Evolutionary conservation across 2,329 filamentous ascomycete genomes (phyloP).

Genomic region (Ceratocystis eucalypticola): DNA sequence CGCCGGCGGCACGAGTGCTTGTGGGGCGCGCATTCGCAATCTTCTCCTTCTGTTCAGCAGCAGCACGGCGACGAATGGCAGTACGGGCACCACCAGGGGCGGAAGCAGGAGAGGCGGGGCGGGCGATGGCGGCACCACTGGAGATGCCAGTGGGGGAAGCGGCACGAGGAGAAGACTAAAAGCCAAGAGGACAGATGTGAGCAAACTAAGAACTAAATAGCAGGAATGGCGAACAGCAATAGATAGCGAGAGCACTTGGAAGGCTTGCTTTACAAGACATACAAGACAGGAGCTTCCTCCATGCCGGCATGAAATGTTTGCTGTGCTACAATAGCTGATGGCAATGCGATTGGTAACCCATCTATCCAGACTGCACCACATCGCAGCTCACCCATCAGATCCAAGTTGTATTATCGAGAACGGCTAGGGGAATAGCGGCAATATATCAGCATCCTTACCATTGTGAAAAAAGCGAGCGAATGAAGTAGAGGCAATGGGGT

Average conservation of each 20-base stretch:
- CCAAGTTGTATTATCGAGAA: slow-evolving; percentile 7
- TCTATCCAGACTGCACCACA: background rate
- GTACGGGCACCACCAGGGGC: slow-evolving; percentile 89
- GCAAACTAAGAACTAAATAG: background rate
- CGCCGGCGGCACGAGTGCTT: slow-evolving; percentile 85
- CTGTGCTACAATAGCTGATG: background rate
- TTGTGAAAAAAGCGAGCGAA: background rate
- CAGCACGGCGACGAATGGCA: slow-evolving; percentile 86
- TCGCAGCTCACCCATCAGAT: background rate
- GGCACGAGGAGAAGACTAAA: slow-evolving; percentile 45
- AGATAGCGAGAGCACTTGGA: background rate
- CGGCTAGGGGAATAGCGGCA: slow-evolving; percentile 8
- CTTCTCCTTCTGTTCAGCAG: slow-evolving; percentile 95
- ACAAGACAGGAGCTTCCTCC: background rate
- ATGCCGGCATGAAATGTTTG: background rate
- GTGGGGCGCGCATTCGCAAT: slow-evolving; percentile 84
- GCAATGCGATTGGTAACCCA: background rate
- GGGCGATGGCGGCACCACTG: slow-evolving; percentile 56
- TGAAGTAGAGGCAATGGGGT: background rate
- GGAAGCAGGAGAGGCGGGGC: slow-evolving; percentile 65
- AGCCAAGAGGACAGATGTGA: background rate
- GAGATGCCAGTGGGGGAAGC: slow-evolving; percentile 45
- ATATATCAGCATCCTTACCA: slow-evolving; percentile 4
- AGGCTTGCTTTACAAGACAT: background rate
- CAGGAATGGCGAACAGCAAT: background rate